Conservation (phyloP, 176 grass and related monocot species). For the Puccinellia tenuiflora region DNA sequence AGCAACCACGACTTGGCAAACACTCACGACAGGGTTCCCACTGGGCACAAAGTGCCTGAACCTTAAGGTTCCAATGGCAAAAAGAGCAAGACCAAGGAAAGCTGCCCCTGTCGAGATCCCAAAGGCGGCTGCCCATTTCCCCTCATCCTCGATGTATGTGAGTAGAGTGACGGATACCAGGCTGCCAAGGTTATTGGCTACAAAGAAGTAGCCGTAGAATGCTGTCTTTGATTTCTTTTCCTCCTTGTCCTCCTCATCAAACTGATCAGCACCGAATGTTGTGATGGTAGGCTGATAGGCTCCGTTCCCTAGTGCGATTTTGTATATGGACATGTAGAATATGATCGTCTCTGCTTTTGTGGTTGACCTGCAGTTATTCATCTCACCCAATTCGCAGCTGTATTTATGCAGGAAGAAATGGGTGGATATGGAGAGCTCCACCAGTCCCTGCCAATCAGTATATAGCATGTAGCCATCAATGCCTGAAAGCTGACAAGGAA, state of each 20-base stretch:
- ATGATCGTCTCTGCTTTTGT: not conserved
- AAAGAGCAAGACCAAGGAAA: constrained; percentile 8
- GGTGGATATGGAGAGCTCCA: constrained; percentile 36
- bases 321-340: constrained; percentile 48
- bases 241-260: constrained; percentile 24
- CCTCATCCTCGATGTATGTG: constrained; percentile 45
- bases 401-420: constrained; percentile 37
- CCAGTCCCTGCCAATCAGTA: constrained; percentile 36
- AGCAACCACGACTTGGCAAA: constrained; percentile 46
- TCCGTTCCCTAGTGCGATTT: constrained; percentile 54
- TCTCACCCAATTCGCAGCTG: not conserved
- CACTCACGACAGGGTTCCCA: constrained; percentile 26
- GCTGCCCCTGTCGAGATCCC: constrained; percentile 29
- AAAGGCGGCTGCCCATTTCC: constrained; percentile 36
- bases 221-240: constrained; percentile 48
- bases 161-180: constrained; percentile 41
- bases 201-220: constrained; percentile 67
- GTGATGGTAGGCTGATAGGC: constrained; percentile 42
- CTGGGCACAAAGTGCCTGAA: constrained; percentile 43
- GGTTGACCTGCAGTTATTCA: constrained; percentile 29
- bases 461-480: not conserved
- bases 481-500: not conserved
- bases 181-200: constrained; percentile 52
- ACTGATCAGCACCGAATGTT: constrained; percentile 57
- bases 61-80: constrained; percentile 24